These are phyloP conservation scores for Suillus placidus DNA, from an alignment of 768 basidiomycete genomes.

Conservation along the genomic window DNA sequence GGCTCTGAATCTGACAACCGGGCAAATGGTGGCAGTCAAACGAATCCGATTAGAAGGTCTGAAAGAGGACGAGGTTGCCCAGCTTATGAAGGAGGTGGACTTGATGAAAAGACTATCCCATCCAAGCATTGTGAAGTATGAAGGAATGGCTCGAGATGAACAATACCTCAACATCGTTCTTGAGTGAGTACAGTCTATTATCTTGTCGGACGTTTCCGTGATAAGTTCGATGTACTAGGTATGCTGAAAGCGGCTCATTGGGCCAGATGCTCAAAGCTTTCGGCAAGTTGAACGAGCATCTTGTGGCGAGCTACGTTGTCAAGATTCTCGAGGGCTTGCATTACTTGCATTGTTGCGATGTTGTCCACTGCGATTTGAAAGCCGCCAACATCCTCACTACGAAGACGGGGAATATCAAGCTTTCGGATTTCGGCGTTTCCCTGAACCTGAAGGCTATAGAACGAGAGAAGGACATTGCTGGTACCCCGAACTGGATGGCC, in stretches of 20 bases:
- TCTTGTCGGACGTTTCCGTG: conserved; percentile 16
- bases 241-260: conserved; percentile 94
- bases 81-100: conserved; percentile 94
- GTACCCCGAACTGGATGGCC: conserved; percentile 99
- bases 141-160: conserved; percentile 91
- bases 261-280: conserved; percentile 92
- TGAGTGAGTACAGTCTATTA: conserved; percentile 63
- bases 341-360: conserved; percentile 87
- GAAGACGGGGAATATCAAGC: conserved; percentile 96
- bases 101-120: conserved; percentile 89
- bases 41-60: conserved; percentile 88
- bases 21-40: conserved; percentile 99
- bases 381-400: conserved; percentile 99
- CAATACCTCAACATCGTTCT: conserved; percentile 90
- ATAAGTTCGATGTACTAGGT: conserved; percentile 54
- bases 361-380: conserved; percentile 98
- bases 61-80: conserved; percentile 86
- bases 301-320: conserved; percentile 91
- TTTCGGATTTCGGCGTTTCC: conserved; percentile 97
- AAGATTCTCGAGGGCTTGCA: conserved; percentile 96
- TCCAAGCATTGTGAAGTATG: conserved; percentile 96
- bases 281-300: conserved; percentile 88
- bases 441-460: conserved; percentile 93
- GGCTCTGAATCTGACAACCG: conserved; percentile 90
- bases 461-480: conserved; percentile 82